Conservation (phyloP, 768 basidiomycete genomes). For the Tulasnella sp. region DNA sequence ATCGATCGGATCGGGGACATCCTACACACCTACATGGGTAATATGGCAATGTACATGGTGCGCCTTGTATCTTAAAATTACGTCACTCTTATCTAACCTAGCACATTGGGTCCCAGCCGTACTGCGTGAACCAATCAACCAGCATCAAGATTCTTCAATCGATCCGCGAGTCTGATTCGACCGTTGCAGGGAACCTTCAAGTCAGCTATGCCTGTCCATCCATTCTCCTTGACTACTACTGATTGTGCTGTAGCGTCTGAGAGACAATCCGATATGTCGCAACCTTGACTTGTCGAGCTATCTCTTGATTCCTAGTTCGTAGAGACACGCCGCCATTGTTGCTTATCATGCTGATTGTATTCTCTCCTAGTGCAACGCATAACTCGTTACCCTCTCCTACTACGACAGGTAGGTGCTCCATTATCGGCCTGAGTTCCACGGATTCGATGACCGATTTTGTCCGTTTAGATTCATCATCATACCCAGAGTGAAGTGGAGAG, state of each 20-base stretch:
- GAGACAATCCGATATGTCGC: conserved; percentile 65
- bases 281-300: conserved; percentile 86
- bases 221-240: conserved; percentile 5
- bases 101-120: conserved; percentile 39
- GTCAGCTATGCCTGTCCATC: conserved; percentile 30
- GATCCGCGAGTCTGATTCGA: conserved; percentile 53
- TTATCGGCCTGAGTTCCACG: neutral
- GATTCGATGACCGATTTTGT: conserved; percentile 43
- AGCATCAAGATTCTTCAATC: conserved; percentile 70
- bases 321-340: neutral
- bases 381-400: conserved; percentile 84
- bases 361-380: conserved; percentile 38
- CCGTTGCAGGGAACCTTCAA: conserved; percentile 54
- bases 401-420: conserved; percentile 47
- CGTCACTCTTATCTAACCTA: neutral
- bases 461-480: conserved; percentile 32
- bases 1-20: conserved; percentile 83
- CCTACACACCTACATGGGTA: conserved; percentile 56
- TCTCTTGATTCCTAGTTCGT: conserved; percentile 78
- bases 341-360: neutral
- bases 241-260: conserved; percentile 40
- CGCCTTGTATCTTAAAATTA: conserved; percentile 18
- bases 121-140: conserved; percentile 78
- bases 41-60: conserved; percentile 75
- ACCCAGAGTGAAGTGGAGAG: conserved; percentile 60